These are phyloP conservation scores for Acanthamoeba castellanii DNA, from an alignment of 208 protist species.

Conservation along the genomic window DNA sequence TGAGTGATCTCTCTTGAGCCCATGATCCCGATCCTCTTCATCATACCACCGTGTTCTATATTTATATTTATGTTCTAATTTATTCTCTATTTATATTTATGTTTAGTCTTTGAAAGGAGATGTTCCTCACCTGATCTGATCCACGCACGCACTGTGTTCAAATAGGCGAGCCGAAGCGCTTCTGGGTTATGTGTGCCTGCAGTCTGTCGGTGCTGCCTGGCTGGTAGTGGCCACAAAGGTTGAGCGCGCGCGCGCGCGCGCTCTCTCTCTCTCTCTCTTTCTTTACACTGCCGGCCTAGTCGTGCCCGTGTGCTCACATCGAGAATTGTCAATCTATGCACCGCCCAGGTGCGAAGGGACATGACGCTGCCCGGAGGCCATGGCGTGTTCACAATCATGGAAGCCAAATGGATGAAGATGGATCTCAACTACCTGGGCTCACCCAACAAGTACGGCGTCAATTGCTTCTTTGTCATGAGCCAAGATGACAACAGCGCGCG, in stretches of 20 bases:
- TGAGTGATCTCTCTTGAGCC: neutral
- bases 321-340: conserved; percentile 1
- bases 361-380: conserved; percentile 74
- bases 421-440: conserved; percentile 73
- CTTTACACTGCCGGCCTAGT: too few species aligned
- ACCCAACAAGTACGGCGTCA: conserved; percentile 30
- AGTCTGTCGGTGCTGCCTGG: conserved; percentile 60
- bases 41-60: neutral
- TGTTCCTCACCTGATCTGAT: neutral
- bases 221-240: conserved; percentile 81
- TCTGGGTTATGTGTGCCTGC: conserved; percentile 79
- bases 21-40: too few species aligned
- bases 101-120: too few species aligned
- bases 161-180: conserved; percentile 73
- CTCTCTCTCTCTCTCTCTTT: neutral
- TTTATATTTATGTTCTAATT: neutral
- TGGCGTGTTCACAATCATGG: conserved; percentile 75
- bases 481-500: too few species aligned
- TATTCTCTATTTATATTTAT: too few species aligned
- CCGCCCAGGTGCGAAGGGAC: conserved; percentile 75
- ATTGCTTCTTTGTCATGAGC: too few species aligned
- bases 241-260: neutral
- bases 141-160: neutral
- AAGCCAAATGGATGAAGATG: conserved; percentile 83
- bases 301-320: neutral